Evolutionary conservation across 2,329 filamentous ascomycete species (phyloP), one percentile per base, ranked within the genome.

Genomic region (Colletotrichum destructivum): DNA sequence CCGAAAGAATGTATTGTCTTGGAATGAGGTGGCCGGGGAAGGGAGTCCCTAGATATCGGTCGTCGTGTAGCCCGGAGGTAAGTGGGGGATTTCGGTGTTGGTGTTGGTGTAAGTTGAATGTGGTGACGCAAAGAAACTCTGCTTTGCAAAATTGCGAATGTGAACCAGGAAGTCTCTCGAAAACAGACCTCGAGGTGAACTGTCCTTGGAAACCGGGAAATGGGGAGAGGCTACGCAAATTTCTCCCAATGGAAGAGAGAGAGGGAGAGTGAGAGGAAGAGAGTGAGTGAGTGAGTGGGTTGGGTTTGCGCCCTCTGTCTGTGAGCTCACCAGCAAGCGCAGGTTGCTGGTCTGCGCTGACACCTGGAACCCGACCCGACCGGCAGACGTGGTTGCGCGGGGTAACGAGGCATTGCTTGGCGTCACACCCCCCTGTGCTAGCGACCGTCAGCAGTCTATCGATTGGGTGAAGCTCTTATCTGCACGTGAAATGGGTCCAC

Each of bases 391-490:
- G 65, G 73, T 74, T 74, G 73, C 73, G 73, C 73, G 73, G 73
- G 73, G 73, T 74, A 69, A 74, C 67, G 60, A 46, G 62, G 62
- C 67, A 66, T 46, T 69, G 42, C 66, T 62, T 65, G 62, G 57
- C 72, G 66, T 38, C 46, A 57, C 54, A 44, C 38, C 42, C 54
- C 54, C 70, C 59, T 69, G 70, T 42, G 54, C 31, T 35, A 26
- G 26, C 55, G 62, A 52, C 35, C 21, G 35, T 26, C 23, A 35
- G 40, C 52, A 31, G 42, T 62, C 47, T 73, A 71, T 73, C 71
- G n/a, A 71, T 71, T 70, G 72, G 72, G 4, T 26, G 35, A 47
- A 70, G 66, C 72, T 74, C 65, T 67, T 74, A 74, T 74, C 72
- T 15, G 2, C 47, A 69, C 69, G 60, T 69, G 65, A 60, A 2